phyloP scores from a whole-genome alignment of 192 early-diverging fungal species.

The Coemansia aciculifera region DNA sequence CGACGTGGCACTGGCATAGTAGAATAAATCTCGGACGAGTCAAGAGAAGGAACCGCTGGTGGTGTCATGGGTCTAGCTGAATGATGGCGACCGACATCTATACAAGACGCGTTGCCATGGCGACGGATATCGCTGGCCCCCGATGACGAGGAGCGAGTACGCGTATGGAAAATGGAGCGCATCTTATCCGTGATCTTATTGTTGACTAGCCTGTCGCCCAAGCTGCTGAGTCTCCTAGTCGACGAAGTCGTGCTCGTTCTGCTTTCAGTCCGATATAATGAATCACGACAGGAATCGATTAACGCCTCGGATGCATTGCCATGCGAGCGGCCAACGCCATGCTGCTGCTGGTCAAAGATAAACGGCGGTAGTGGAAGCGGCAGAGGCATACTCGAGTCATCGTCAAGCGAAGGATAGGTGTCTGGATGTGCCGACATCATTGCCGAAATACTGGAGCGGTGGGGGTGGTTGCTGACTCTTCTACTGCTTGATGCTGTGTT shows the following conservation, averaged over 20 bases:
- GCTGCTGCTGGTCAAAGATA: background rate
- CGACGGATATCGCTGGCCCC: background rate
- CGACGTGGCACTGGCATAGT: background rate
- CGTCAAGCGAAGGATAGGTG: background rate
- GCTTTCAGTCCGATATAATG: background rate
- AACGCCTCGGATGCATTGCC: background rate
- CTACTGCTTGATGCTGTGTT: background rate
- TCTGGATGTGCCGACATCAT: background rate
- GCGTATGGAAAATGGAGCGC: conserved; percentile 42
- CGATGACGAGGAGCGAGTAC: conserved; percentile 12
- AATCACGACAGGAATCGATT: background rate
- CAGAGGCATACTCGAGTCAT: conserved; percentile 2
- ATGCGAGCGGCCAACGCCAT: background rate
- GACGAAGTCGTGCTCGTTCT: conserved; percentile 1
- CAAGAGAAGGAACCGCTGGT: background rate
- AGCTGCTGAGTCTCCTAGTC: conserved; percentile 8
- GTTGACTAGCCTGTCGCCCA: conserved; percentile 21
- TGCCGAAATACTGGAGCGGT: background rate
- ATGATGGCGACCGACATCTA: background rate
- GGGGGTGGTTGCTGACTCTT: background rate
- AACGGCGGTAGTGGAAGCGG: conserved; percentile 2
- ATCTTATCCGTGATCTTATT: conserved; percentile 32
- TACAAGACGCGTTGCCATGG: background rate
- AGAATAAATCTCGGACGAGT: background rate
- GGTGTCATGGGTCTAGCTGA: conserved; percentile 3